Conservation (phyloP, 352 stramenopile species). For the Pythium sukuiense region DNA sequence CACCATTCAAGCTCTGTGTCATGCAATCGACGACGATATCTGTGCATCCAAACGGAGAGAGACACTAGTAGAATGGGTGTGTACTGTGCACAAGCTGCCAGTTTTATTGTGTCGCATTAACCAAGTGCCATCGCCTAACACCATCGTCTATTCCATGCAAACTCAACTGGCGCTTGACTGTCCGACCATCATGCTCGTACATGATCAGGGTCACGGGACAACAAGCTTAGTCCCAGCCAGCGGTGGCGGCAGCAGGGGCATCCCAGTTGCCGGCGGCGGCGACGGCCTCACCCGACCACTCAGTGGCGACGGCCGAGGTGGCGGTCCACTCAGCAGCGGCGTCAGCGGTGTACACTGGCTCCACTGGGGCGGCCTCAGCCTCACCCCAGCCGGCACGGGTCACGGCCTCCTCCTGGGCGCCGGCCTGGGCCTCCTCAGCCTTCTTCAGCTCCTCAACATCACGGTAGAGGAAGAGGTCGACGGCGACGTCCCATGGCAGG, state of each 20-base stretch:
- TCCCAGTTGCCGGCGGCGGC: conserved; percentile 54
- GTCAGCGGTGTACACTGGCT: conserved; percentile 59
- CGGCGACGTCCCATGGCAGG: conserved; percentile 97
- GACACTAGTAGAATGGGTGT: not conserved
- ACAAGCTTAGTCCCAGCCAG: conserved; percentile 82
- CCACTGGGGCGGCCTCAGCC: conserved; percentile 42
- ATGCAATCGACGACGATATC: no score
- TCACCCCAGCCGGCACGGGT: conserved; percentile 75
- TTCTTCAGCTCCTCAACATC: conserved; percentile 99
- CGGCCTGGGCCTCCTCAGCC: conserved; percentile 95
- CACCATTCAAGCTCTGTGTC: no score
- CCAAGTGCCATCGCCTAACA: conserved; percentile 92
- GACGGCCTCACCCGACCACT: conserved; percentile 84
- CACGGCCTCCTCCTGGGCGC: conserved; percentile 75
- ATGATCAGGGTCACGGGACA: conserved; percentile 9
- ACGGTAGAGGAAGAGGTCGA: conserved; percentile 99
- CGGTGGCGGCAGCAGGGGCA: conserved; percentile 44
- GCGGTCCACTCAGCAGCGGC: conserved; percentile 66
- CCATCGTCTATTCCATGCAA: conserved; percentile 93
- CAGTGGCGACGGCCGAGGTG: conserved; percentile 39
- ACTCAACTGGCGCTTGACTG: conserved; percentile 18
- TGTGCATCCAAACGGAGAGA: no score
- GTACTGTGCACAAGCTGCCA: not conserved
- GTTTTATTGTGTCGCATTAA: conserved; percentile 83
- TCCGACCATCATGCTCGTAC: conserved; percentile 9